Base-by-base conservation (phyloP, 495 filamentous ascomycete species). In the Penicillium pancosmium region DNA sequence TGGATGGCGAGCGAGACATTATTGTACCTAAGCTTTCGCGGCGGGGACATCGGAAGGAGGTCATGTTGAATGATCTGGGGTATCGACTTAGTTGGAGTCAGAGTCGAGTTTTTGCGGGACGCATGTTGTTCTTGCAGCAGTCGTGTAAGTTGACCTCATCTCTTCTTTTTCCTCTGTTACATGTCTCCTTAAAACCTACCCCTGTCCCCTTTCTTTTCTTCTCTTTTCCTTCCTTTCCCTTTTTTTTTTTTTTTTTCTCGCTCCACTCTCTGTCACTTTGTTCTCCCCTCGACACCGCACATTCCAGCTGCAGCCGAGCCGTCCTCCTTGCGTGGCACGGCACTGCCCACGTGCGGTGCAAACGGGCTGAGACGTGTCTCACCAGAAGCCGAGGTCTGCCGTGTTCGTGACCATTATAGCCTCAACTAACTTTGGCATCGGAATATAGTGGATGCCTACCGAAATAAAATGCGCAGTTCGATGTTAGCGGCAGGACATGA, bases 81-180 rank as follows among this genome's bases (percentile, higher is more conserved):
- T 97, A 95, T 67, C 84, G 93, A 15, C 95, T 98, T 87, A 91
- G 89, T 44, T 98, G 94, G 94, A 85, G 90, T 50, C 93, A 97
- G 74, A 92, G 91, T 68, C 82, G 93, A 46, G 87, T 91, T 1
- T 97, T 97, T 76, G 84, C 90, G 15, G 88, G 86, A 5, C 81
- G 91, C 65, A 90, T 86, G 49, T 79, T 97, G 60, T 98, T 98
- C 69, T 76, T 98, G 71, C 94, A 98, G 74, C 86, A 89, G 79
- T 92, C 92, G 63, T 77, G 93, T 97, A 78, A 86, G 92, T 91
- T 40, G 36, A n/a, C 11, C 12, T 33, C 31, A 23, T n/a, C 15
- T 23, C 12, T 54, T 23, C 48, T 13, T 19, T 50, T 49, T 47
- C 5, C 49, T n/a, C 53, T 57, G 18, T 59, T 18, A 46, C 15